Conservation (phyloP, 106 monocot species). For the Alisma plantagoaquatica region DNA sequence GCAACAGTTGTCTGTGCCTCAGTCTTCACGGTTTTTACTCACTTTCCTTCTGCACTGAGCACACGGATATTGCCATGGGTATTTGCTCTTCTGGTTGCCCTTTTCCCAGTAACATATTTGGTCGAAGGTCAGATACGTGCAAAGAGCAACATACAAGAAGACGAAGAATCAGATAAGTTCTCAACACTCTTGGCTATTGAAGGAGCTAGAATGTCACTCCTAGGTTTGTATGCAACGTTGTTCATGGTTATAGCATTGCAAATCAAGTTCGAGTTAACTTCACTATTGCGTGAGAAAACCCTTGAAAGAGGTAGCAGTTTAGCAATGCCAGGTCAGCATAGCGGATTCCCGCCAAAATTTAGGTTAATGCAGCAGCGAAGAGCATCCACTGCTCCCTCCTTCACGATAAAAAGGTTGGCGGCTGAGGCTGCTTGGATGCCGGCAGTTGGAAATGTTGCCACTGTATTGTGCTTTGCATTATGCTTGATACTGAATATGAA, state of each 20-base stretch:
- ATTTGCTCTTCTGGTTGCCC: conserved; percentile 82
- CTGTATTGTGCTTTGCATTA: conserved; percentile 70
- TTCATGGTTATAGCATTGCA: conserved; percentile 81
- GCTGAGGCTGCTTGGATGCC: conserved; percentile 99
- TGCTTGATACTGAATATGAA: conserved; percentile 69
- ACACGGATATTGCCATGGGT: conserved; percentile 89
- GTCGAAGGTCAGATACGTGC: conserved; percentile 85
- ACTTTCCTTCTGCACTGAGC: conserved; percentile 84
- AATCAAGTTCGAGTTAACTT: conserved; percentile 75
- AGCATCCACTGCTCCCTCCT: conserved; percentile 60
- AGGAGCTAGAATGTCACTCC: conserved; percentile 88
- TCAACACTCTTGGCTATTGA: conserved; percentile 68
- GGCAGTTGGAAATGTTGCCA: conserved; percentile 84
- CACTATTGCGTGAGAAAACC: conserved; percentile 75
- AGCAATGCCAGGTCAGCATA: conserved; percentile 10
- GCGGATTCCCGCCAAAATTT: conserved; percentile 53
- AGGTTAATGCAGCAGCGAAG: conserved; percentile 80
- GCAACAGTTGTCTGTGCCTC: conserved; percentile 67
- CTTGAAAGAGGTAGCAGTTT: conserved; percentile 22
- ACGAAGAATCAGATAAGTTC: conserved; percentile 53
- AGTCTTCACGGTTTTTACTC: conserved; percentile 76
- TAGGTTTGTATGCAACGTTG: conserved; percentile 84
- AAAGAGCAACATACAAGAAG: conserved; percentile 40
- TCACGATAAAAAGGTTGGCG: conserved; percentile 80
- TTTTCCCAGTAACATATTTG: conserved; percentile 90